These are phyloP conservation scores for Gypsophila paniculata DNA, from an alignment of 179 eudicot species.

Conservation along the genomic window DNA sequence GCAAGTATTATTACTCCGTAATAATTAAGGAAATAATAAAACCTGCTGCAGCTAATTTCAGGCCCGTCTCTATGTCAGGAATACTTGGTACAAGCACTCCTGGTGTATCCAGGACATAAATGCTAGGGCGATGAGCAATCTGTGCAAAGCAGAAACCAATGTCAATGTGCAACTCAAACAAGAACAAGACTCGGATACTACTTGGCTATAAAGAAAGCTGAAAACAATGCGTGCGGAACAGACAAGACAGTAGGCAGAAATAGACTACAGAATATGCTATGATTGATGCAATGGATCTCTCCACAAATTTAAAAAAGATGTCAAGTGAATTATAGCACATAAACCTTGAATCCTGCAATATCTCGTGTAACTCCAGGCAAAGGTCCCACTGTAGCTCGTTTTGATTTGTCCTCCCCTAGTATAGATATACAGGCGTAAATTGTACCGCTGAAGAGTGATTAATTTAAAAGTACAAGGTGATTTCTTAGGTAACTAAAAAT, in stretches of 20 bases:
- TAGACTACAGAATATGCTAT: not conserved
- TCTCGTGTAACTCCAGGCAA: slow-evolving; percentile 98
- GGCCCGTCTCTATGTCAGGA: slow-evolving; percentile 84
- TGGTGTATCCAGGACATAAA: slow-evolving; percentile 94
- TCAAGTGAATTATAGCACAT: not conserved
- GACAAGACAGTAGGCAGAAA: not conserved
- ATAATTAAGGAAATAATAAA: slow-evolving; percentile 12
- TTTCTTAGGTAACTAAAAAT: not conserved
- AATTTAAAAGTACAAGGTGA: not conserved
- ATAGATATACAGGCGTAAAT: slow-evolving; percentile 21
- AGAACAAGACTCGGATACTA: not conserved
- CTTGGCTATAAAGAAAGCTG: not conserved
- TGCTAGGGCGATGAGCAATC: slow-evolving; percentile 96
- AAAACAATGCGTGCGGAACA: not conserved
- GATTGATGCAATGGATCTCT: not conserved
- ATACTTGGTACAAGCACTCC: slow-evolving; percentile 94
- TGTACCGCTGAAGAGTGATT: slow-evolving; percentile 7
- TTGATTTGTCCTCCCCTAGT: slow-evolving; percentile 73
- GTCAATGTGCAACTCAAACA: slow-evolving; percentile 17
- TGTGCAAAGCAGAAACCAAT: slow-evolving; percentile 31
- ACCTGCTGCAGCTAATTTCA: slow-evolving; percentile 91
- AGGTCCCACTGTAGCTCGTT: slow-evolving; percentile 92
- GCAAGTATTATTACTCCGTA: slow-evolving; percentile 14
- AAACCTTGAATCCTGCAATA: slow-evolving; percentile 92
- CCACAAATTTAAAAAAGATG: not conserved